Evolutionary conservation across 2,329 filamentous ascomycete genomes (phyloP).

Genomic region (Phyllosticta capitalensis): DNA sequence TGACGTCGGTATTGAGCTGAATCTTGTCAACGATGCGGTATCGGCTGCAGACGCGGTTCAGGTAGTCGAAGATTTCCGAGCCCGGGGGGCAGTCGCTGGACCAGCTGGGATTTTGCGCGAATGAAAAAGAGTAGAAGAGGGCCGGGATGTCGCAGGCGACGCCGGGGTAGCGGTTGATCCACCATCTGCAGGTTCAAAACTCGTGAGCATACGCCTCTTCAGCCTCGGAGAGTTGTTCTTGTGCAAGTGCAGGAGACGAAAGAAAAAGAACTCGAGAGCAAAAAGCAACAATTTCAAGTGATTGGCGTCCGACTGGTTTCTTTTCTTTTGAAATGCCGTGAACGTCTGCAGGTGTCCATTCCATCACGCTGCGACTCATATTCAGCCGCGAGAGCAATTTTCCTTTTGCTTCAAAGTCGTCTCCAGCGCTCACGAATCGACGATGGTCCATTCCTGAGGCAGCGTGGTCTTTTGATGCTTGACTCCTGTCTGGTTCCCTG

Average conservation of each 20-base stretch:
- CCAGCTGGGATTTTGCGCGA: constrained; percentile 45
- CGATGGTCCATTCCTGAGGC: neutral
- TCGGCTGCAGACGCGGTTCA: constrained; percentile 43
- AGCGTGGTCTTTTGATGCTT: neutral
- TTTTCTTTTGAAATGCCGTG: neutral
- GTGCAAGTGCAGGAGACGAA: neutral
- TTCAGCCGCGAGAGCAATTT: neutral
- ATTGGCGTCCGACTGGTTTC: neutral
- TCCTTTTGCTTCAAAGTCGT: neutral
- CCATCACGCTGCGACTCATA: neutral
- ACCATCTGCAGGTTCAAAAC: constrained; percentile 36
- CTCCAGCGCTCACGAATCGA: neutral
- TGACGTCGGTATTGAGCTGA: constrained; percentile 49
- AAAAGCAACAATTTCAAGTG: neutral
- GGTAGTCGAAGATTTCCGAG: constrained; percentile 42
- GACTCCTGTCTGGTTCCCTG: neutral
- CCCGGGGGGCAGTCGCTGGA: constrained; percentile 40
- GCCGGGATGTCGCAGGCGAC: constrained; percentile 50
- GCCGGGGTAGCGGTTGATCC: constrained; percentile 49
- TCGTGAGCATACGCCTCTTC: neutral
- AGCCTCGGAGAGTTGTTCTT: neutral
- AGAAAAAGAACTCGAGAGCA: neutral
- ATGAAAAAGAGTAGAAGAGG: constrained; percentile 48
- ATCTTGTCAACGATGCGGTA: constrained; percentile 48
- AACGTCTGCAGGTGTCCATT: neutral